Percentiles rank a stretch among this genome's conserved stretches.
These are phyloP conservation scores for Fusarium lateritium DNA, from an alignment of 2,329 filamentous ascomycete genomes.

Conservation along the genomic window DNA sequence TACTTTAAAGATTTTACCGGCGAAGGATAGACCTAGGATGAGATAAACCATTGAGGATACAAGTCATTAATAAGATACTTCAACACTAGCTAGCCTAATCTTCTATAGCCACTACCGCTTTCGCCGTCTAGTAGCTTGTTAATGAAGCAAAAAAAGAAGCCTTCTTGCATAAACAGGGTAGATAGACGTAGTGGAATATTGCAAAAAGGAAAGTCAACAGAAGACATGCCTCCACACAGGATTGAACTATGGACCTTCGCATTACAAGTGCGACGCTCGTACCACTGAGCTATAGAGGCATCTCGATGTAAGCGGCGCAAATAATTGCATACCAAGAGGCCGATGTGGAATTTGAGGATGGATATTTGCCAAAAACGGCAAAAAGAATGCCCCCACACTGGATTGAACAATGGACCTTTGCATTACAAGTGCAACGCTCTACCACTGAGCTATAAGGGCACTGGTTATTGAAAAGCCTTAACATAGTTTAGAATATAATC, in stretches of 20 bases:
- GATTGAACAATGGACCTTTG: constrained; percentile 47
- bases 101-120: no score
- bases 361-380: neutral
- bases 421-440: constrained; percentile 48
- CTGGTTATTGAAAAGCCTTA: neutral
- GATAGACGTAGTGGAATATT: no score
- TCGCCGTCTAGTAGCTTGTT: no score
- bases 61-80: no score
- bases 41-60: no score
- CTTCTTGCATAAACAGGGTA: no score
- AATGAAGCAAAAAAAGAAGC: no score
- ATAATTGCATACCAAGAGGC: neutral
- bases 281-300: constrained; percentile 45
- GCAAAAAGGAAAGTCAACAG: neutral
- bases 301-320: neutral
- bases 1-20: no score
- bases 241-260: constrained; percentile 46
- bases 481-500: neutral
- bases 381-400: constrained; percentile 41
- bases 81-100: no score
- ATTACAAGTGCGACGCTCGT: constrained; percentile 46
- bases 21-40: no score
- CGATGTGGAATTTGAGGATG: no score
- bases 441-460: constrained; percentile 45
- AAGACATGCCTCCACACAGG: constrained; percentile 39